Evolutionary conservation across 257 asterid genomes (phyloP).

Genomic region (Leonotis leonurus): DNA sequence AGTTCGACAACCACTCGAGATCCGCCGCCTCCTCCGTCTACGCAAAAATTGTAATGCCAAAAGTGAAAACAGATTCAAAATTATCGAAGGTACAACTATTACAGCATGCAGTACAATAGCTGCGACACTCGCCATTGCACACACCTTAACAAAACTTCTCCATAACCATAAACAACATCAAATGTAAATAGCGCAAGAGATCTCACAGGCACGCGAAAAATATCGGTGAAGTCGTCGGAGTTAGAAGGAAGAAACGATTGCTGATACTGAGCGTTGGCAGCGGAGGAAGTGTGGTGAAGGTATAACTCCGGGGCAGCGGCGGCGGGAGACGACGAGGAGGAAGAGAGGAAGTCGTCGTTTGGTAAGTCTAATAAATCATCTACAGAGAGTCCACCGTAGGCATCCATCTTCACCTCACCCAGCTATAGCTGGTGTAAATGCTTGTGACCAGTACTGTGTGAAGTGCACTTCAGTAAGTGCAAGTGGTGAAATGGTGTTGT

Average conservation of each 20-base stretch:
- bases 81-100: slow-evolving; percentile 1
- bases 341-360: slow-evolving; percentile 31
- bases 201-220: slow-evolving; percentile 48
- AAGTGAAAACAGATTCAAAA: neutral
- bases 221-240: slow-evolving; percentile 37
- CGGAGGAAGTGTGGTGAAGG: slow-evolving; percentile 29
- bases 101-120: neutral
- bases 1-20: slow-evolving; percentile 74
- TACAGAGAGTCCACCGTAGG: slow-evolving; percentile 39
- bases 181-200: neutral
- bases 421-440: neutral
- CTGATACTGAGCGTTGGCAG: slow-evolving; percentile 6
- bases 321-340: slow-evolving; percentile 28
- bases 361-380: slow-evolving; percentile 66
- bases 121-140: too few species aligned
- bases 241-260: slow-evolving; percentile 17
- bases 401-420: slow-evolving; percentile 33
- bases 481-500: neutral
- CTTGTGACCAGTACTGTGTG: neutral
- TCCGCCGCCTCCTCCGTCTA: slow-evolving; percentile 62
- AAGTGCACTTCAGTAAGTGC: neutral
- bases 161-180: too few species aligned
- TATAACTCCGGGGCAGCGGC: slow-evolving; percentile 20
- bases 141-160: too few species aligned
- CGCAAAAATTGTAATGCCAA: neutral